Evolutionary conservation across 2,329 filamentous ascomycete species (phyloP).

Genomic region (Neurospora sp.): DNA sequence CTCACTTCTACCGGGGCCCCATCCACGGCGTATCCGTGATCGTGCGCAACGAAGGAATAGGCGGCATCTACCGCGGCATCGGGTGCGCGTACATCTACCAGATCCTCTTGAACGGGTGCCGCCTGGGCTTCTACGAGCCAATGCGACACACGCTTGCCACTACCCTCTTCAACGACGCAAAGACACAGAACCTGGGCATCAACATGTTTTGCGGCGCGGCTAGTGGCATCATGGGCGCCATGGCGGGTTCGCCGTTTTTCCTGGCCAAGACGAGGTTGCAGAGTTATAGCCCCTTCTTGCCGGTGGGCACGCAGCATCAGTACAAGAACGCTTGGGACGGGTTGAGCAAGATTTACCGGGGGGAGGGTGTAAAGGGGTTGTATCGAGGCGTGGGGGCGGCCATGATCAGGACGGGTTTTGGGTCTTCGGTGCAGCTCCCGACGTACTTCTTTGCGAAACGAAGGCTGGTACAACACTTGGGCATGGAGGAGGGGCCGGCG

Average conservation of each 20-base stretch:
- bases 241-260: constrained; percentile 94
- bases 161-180: constrained; percentile 59
- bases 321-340: constrained; percentile 84
- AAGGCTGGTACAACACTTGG: constrained; percentile 67
- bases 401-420: constrained; percentile 93
- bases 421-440: constrained; percentile 88
- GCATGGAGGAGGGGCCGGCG: constrained; percentile 82
- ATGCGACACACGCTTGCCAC: constrained; percentile 64
- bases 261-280: constrained; percentile 94
- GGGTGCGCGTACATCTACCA: constrained; percentile 95
- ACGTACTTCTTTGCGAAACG: constrained; percentile 98
- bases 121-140: constrained; percentile 94
- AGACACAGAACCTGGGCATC: constrained; percentile 74
- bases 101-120: constrained; percentile 80
- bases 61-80: constrained; percentile 79
- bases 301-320: constrained; percentile 91
- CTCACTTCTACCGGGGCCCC: constrained; percentile 82
- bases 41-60: constrained; percentile 76
- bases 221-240: constrained; percentile 79
- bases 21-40: constrained; percentile 88
- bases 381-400: constrained; percentile 88
- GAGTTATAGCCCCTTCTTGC: constrained; percentile 83
- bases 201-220: constrained; percentile 90
- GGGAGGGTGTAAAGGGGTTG: constrained; percentile 69
- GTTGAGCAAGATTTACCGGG: constrained; percentile 63